Percentiles rank a stretch among this genome's conserved stretches.
phyloP scores from a whole-genome alignment of 108 stramenopile genomes.

The Schizochytrium sp. region DNA sequence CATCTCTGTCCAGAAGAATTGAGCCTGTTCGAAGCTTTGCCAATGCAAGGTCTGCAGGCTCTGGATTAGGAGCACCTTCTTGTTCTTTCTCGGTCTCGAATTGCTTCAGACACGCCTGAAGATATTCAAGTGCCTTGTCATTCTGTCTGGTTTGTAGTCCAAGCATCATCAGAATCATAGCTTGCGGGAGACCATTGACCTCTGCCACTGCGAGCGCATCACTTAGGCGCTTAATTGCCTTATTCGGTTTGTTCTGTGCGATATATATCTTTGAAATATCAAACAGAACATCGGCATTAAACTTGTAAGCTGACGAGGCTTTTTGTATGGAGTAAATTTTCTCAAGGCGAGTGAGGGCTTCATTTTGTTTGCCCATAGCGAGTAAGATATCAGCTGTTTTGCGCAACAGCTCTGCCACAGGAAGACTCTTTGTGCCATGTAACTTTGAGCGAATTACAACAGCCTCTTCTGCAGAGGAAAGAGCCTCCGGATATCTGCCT shows the following conservation, averaged over 20 bases:
- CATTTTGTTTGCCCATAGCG: background rate
- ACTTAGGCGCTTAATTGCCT: background rate
- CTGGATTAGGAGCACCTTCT: too few relatives aligned
- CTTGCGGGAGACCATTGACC: background rate
- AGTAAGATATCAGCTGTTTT: background rate
- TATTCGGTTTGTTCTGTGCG: background rate
- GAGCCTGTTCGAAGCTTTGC: too few relatives aligned
- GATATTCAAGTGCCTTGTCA: background rate
- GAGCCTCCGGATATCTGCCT: background rate
- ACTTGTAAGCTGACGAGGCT: background rate
- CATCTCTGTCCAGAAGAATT: too few relatives aligned
- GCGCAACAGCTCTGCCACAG: background rate
- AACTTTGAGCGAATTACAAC: slow-evolving; percentile 13
- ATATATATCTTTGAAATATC: background rate
- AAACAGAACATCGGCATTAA: background rate
- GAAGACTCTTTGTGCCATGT: background rate
- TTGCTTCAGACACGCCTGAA: background rate
- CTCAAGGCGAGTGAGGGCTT: background rate
- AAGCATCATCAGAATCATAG: background rate
- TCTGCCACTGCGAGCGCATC: background rate
- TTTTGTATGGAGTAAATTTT: background rate
- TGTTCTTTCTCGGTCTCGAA: too few relatives aligned
- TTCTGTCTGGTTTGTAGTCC: background rate
- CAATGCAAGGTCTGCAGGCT: too few relatives aligned
- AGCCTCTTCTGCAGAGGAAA: background rate